Evolutionary conservation across 768 basidiomycete species (phyloP), one percentile per base, ranked within the genome.

Genomic region (Trametes meyenii): DNA sequence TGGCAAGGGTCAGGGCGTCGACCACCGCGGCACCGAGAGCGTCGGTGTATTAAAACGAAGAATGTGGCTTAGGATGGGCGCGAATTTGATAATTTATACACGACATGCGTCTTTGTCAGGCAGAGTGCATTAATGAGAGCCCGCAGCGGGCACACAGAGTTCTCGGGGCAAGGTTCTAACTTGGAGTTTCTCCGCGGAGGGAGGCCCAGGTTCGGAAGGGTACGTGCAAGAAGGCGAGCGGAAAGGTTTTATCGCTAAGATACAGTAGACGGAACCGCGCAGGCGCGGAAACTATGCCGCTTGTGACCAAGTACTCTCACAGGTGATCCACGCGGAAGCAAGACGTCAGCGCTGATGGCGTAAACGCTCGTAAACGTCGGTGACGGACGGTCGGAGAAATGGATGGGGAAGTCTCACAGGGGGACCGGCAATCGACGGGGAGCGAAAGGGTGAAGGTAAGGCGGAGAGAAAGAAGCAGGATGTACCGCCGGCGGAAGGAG

Each of bases 291-390:
- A 17, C 29, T 17, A 56, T 5, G 19, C 45, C 44, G 52, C 3
- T 39, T 43, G 35, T 5, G 40, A 8, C 14, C 54, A 24, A 23
- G 48, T 23, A 21, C n/a, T 61, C 49, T 49, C 55, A 58, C 60
- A 61, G 60, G 35, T 52, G 61, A 62, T 62, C 50, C 61, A 62
- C 61, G 56, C 55, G 61, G 61, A 62, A 62, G 51, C 38, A 52
- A 24, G 61, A 58, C 55, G 61, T 62, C 61, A 49, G 38, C 33
- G 26, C 7, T 54, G 61, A 40, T 56, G 39, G 57, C 57, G 49
- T 44, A 43, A 58, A 50, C 49, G 49, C 43, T 49, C 57, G 49
- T 44, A 43, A 58, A 50, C 49, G 49, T 50, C 57, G 57, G 29
- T 33, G 29, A 58, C 43, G 39, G 49, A 43, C 57, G 57, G 57